Evolutionary conservation across 768 basidiomycete genomes (phyloP).

Genomic region (Rhizopogon roseolus): DNA sequence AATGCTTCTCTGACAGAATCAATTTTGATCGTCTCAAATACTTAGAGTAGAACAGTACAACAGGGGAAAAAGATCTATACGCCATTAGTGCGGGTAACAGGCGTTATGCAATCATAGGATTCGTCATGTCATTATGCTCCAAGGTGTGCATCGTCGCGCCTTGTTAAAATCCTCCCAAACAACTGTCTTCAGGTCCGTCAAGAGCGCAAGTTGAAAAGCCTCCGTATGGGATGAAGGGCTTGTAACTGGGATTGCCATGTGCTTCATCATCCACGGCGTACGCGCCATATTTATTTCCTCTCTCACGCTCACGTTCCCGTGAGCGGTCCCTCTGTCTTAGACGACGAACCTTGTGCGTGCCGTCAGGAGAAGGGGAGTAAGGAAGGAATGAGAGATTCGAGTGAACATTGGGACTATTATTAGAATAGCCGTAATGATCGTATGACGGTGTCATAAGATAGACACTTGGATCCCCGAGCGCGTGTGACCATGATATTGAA

Average conservation of each 20-base stretch:
- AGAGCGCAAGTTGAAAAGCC: constrained; percentile 1
- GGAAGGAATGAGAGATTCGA: constrained; percentile 5
- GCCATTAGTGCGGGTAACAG: constrained; percentile 2
- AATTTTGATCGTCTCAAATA: neutral
- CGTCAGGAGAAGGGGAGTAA: constrained; percentile 2
- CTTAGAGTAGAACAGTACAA: neutral
- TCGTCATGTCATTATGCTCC: neutral
- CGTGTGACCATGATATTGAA: constrained; percentile 15
- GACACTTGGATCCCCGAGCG: constrained; percentile 8
- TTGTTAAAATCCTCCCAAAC: constrained; percentile 14
- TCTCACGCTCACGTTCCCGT: constrained; percentile 7
- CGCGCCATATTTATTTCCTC: constrained; percentile 3
- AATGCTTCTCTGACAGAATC: neutral
- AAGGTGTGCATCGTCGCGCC: neutral
- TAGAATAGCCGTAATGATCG: constrained; percentile 4
- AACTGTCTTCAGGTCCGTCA: constrained; percentile 7
- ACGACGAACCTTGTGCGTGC: constrained; percentile 8
- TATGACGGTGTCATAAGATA: neutral
- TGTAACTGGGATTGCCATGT: constrained; percentile 5
- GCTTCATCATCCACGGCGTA: constrained; percentile 6
- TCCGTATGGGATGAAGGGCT: neutral
- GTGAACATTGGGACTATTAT: neutral
- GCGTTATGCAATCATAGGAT: neutral
- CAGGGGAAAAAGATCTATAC: constrained; percentile 5
- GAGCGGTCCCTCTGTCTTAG: constrained; percentile 11